Conservation (phyloP, 2,329 filamentous ascomycete genomes). For the Nemania diffusa region DNA sequence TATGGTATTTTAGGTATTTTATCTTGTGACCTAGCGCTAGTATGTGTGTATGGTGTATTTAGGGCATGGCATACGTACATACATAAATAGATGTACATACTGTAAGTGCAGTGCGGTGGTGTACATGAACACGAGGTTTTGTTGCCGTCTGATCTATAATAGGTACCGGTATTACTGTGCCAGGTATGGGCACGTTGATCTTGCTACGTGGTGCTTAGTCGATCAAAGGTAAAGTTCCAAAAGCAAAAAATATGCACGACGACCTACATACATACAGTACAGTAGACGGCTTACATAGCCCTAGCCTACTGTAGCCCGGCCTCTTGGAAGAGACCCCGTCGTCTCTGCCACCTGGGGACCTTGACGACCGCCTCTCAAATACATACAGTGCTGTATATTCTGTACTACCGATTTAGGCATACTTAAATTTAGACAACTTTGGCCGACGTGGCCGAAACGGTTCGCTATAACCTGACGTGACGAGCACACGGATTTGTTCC, state of each 20-base stretch:
- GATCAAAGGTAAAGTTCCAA: background rate
- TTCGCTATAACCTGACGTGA: background rate
- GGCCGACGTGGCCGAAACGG: constrained; percentile 10
- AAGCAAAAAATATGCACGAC: constrained; percentile 4
- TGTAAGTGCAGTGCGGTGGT: background rate
- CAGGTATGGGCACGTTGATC: constrained; percentile 6
- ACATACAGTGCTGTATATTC: background rate
- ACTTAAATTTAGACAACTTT: background rate
- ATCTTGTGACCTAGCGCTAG: background rate
- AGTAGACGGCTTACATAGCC: background rate
- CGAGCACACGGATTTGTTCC: constrained; percentile 7
- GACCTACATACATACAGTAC: background rate
- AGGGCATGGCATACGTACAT: constrained; percentile 16
- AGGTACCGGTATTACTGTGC: background rate
- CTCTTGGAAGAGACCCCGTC: background rate
- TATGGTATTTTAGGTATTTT: constrained; percentile 7
- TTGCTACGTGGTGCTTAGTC: constrained; percentile 17
- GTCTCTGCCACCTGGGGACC: too few relatives aligned
- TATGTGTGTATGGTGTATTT: too few relatives aligned
- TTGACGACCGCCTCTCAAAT: background rate
- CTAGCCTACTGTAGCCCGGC: background rate
- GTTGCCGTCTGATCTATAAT: constrained; percentile 9
- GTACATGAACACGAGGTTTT: constrained; percentile 3
- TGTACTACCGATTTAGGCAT: background rate
- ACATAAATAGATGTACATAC: too few relatives aligned